phyloP scores from a whole-genome alignment of 805 yeast genomes.

The Ogataea siamensis region DNA sequence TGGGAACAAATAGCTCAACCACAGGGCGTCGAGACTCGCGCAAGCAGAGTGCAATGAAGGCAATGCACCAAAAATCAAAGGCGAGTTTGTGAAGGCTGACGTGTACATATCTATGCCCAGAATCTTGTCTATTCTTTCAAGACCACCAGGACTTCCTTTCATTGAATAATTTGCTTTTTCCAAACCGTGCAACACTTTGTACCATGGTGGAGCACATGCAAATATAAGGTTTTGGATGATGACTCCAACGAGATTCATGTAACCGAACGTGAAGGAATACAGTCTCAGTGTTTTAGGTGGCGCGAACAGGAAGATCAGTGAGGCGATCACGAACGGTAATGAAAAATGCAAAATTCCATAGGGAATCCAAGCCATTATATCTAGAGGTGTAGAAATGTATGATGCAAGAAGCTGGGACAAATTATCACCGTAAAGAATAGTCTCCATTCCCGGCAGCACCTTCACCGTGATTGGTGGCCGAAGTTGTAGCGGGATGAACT shows the following conservation, averaged over 20 bases:
- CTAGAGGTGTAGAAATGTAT: constrained; percentile 61
- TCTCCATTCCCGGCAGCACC: constrained; percentile 89
- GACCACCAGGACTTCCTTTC: constrained; percentile 95
- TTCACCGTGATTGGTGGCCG: constrained; percentile 88
- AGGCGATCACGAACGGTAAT: constrained; percentile 86
- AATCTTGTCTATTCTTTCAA: constrained; percentile 78
- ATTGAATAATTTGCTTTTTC: constrained; percentile 88
- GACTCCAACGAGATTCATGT: constrained; percentile 88
- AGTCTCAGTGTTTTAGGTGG: constrained; percentile 85
- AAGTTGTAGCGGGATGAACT: constrained; percentile 67
- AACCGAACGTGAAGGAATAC: constrained; percentile 92
- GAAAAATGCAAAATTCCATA: constrained; percentile 89
- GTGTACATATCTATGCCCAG: constrained; percentile 83
- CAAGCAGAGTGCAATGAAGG: constrained; percentile 89
- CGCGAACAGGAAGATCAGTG: constrained; percentile 75
- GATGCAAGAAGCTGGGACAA: constrained; percentile 82
- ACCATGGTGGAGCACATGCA: constrained; percentile 99
- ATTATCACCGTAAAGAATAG: constrained; percentile 90
- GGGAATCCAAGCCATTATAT: constrained; percentile 90
- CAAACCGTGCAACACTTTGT: constrained; percentile 77
- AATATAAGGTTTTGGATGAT: constrained; percentile 67
- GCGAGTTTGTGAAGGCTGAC: constrained; percentile 76
- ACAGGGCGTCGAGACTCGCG: constrained; percentile 90
- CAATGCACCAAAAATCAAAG: constrained; percentile 82
- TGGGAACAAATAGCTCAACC: constrained; percentile 82